Conservation (phyloP, 1,284 basidiomycete genomes). For the Tremellales sp. region DNA sequence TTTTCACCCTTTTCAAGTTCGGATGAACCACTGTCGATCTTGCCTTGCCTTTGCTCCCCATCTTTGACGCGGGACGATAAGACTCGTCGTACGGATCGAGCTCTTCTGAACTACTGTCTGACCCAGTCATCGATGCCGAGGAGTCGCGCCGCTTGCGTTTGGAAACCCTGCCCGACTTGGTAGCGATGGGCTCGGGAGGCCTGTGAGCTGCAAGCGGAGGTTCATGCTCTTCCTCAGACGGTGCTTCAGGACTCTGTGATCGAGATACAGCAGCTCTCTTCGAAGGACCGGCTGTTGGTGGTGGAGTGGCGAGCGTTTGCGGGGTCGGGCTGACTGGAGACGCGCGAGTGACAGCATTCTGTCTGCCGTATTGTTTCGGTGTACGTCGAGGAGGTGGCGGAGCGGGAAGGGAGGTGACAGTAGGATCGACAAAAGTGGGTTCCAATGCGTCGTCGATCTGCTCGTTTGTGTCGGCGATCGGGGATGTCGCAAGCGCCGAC, state of each 20-base stretch:
- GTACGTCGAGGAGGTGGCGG: neutral
- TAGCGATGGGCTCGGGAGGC: neutral
- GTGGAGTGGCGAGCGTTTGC: neutral
- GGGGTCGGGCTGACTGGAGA: too few species aligned
- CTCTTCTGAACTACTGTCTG: slow-evolving; percentile 11
- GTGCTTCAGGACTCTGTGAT: neutral
- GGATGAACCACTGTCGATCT: neutral
- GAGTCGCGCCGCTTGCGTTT: neutral
- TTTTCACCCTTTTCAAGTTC: neutral
- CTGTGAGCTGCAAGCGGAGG: too few species aligned
- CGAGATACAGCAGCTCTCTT: neutral
- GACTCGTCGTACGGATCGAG: slow-evolving; percentile 23
- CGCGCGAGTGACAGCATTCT: too few species aligned
- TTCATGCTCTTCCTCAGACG: too few species aligned
- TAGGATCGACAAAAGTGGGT: neutral
- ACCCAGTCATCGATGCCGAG: neutral
- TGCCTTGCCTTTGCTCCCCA: neutral
- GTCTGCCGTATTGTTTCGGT: neutral
- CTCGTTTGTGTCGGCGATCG: too few species aligned
- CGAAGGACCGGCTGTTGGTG: neutral
- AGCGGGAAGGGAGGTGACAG: neutral
- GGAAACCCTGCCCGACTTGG: neutral
- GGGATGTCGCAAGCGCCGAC: too few species aligned
- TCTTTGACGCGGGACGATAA: slow-evolving; percentile 2
- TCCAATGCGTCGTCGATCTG: too few species aligned